Base-by-base conservation (phyloP, 2,329 filamentous ascomycete genomes). In the Calonectria henricotiae region DNA sequence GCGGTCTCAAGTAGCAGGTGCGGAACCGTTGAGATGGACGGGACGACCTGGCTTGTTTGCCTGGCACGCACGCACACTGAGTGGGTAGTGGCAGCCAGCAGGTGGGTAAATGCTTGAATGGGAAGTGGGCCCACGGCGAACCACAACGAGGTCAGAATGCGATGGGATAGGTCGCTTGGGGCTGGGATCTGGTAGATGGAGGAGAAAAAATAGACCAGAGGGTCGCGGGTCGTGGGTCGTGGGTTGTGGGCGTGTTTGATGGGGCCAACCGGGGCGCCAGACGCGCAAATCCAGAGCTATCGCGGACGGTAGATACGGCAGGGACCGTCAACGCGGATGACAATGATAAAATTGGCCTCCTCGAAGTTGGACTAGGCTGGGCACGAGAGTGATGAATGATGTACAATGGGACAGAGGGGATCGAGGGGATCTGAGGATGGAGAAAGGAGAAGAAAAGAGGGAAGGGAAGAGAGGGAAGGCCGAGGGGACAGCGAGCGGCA, bases 81-180 rank as follows among this genome's bases (percentile, higher is more conserved):
- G 68, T 72, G 71, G 72, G 74, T 61, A 68, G 61, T 64, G 51
- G 49, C 61, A 54, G 47, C 32, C 44, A 65, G 62, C 67, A 76
- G 76, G 76, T 77, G 74, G 76, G 68, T 77, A 75, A 65, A 72
- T 71, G 71, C 67, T 75, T 65, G 67, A 65, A 69, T 72, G 68
- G 63, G 74, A 76, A 76, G 77, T 78, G 77, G 77, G 75, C 76
- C 77, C 75, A 73, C 68, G 69, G 72, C 70, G 76, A 78, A 77
- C 76, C 76, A 76, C 75, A 76, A 70, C 71, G 68, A 76, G 74
- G 68, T 71, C 73, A 75, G 49, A 62, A 60, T 49, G 58, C 49
- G 60, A 67, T 64, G 67, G 64, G 70, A 69, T 65, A 67, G 67
- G 65, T 43, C 55, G 74, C 70, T 65, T 74, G 74, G 76, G 72